Evolutionary conservation across 495 filamentous ascomycete genomes (phyloP).

Genomic region (Acidomyces sp.): DNA sequence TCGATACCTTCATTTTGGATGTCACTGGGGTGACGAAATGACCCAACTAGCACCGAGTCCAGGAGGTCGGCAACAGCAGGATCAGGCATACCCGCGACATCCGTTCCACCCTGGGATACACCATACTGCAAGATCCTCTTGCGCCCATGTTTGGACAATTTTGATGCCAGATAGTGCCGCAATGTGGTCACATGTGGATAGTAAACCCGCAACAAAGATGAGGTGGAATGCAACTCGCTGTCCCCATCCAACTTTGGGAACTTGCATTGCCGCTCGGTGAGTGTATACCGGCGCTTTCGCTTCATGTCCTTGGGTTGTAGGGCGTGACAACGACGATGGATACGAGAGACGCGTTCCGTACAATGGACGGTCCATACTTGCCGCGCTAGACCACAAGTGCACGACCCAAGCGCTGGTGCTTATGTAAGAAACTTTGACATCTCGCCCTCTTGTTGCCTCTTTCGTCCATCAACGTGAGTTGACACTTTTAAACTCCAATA

Average conservation of each 20-base stretch:
- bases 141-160: slow-evolving; percentile 40
- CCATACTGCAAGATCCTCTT: slow-evolving; percentile 34
- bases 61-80: slow-evolving; percentile 35
- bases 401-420: too few species aligned
- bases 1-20: slow-evolving; percentile 26
- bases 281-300: not conserved
- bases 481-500: too few species aligned
- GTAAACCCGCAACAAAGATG: slow-evolving; percentile 57
- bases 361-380: too few species aligned
- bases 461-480: too few species aligned
- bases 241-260: not conserved
- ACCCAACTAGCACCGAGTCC: slow-evolving; percentile 55
- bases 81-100: slow-evolving; percentile 32
- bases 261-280: not conserved
- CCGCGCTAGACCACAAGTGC: too few species aligned
- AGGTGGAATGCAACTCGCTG: not conserved
- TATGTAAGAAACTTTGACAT: too few species aligned
- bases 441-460: too few species aligned
- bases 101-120: slow-evolving; percentile 25
- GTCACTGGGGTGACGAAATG: slow-evolving; percentile 16
- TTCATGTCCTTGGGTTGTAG: not conserved
- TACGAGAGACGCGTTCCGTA: too few species aligned
- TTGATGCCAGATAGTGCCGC: slow-evolving; percentile 53
- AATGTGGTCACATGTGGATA: slow-evolving; percentile 57
- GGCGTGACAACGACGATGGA: too few species aligned